Evolutionary conservation across 192 early-diverging fungal species (phyloP).

Genomic region (Backusella mclennaniae): DNA sequence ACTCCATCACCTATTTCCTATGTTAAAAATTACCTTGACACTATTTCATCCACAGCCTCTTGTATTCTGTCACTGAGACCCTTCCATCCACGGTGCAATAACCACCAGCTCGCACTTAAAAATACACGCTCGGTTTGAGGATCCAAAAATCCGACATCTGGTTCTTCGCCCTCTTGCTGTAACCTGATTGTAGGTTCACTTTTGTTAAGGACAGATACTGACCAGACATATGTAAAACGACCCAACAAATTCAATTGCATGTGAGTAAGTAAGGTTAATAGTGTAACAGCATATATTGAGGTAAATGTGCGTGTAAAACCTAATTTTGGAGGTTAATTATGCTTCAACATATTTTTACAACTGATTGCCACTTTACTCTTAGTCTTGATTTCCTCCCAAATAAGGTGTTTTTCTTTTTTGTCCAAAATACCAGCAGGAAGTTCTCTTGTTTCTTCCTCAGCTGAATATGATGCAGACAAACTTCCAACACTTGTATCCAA

Average conservation of each 20-base stretch:
- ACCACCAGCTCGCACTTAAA: slow-evolving; percentile 89
- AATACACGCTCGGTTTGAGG: slow-evolving; percentile 75
- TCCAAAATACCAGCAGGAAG: slow-evolving; percentile 23
- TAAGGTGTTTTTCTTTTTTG: slow-evolving; percentile 59
- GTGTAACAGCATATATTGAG: slow-evolving; percentile 81
- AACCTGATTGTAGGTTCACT: slow-evolving; percentile 46
- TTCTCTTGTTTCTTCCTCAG: not conserved
- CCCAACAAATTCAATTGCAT: slow-evolving; percentile 91
- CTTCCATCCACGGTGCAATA: slow-evolving; percentile 88
- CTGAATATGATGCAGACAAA: slow-evolving; percentile 3
- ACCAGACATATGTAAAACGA: slow-evolving; percentile 83
- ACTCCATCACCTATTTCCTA: slow-evolving; percentile 7
- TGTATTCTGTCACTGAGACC: slow-evolving; percentile 64
- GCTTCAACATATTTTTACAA: not conserved
- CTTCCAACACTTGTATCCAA: slow-evolving; percentile 8
- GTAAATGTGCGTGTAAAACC: slow-evolving; percentile 87
- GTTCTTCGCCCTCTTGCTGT: slow-evolving; percentile 30
- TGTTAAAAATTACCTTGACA: slow-evolving; percentile 51
- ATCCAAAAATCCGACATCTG: slow-evolving; percentile 41
- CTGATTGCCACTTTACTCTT: slow-evolving; percentile 50
- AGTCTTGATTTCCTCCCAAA: slow-evolving; percentile 92
- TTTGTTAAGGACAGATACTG: slow-evolving; percentile 56
- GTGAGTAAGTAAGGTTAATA: slow-evolving; percentile 82
- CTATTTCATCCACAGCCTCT: slow-evolving; percentile 60
- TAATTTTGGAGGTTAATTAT: slow-evolving; percentile 7